These are phyloP conservation scores for Fusarium subtropicale DNA, from an alignment of 2,329 filamentous ascomycete genomes.

Conservation along the genomic window DNA sequence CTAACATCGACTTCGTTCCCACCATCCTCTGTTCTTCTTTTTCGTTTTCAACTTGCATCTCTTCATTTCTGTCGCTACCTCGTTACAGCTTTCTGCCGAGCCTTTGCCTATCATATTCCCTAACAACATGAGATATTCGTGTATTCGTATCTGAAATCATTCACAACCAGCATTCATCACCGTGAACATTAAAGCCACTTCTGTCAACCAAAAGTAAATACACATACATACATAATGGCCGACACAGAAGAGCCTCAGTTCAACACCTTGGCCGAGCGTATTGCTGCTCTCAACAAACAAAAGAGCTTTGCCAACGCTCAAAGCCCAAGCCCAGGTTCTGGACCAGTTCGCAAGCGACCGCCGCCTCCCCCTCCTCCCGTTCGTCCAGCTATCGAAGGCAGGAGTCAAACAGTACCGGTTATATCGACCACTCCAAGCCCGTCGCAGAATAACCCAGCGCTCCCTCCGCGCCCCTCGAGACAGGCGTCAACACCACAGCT, in stretches of 20 bases:
- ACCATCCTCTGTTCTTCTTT: constrained; percentile 11
- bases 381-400: constrained; percentile 54
- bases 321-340: constrained; percentile 51
- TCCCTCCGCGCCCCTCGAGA: constrained; percentile 40
- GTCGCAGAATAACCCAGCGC: constrained; percentile 27
- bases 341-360: constrained; percentile 57
- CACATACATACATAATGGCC: constrained; percentile 59
- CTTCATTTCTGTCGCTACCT: constrained; percentile 24
- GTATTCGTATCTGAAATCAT: constrained; percentile 10
- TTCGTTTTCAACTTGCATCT: constrained; percentile 3
- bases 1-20: constrained; percentile 18
- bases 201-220: not conserved
- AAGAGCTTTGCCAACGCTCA: constrained; percentile 65
- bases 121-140: not conserved
- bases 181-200: not conserved
- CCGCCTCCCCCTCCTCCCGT: constrained; percentile 56
- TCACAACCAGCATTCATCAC: not conserved
- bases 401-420: constrained; percentile 54
- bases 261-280: constrained; percentile 70
- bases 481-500: constrained; percentile 24
- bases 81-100: not conserved
- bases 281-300: constrained; percentile 72
- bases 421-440: constrained; percentile 48
- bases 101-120: constrained; percentile 1
- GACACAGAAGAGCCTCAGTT: constrained; percentile 72